Evolutionary conservation across 345 rosid genomes (phyloP).

Genomic region (Acer yangbiense): DNA sequence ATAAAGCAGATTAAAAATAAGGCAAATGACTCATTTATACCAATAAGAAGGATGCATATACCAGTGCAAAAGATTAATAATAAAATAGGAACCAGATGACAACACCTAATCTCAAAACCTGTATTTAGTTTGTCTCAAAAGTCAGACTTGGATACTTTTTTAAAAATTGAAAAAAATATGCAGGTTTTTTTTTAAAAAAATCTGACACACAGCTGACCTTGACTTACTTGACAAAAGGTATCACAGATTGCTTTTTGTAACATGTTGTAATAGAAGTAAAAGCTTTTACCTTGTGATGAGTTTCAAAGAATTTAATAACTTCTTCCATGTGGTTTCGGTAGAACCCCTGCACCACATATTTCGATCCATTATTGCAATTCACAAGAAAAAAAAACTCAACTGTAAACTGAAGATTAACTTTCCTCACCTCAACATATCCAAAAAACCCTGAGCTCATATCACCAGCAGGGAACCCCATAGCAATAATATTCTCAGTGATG

Average conservation of each 20-base stretch:
- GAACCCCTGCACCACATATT: slow-evolving; percentile 64
- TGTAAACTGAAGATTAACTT: slow-evolving; percentile 9
- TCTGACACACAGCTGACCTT: too few relatives aligned
- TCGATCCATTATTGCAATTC: not conserved
- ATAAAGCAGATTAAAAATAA: slow-evolving; percentile 13
- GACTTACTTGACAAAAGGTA: not conserved
- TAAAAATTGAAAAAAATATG: too few relatives aligned
- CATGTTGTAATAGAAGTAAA: not conserved
- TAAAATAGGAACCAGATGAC: not conserved
- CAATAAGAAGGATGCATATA: slow-evolving; percentile 8
- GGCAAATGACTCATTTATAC: not conserved
- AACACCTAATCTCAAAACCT: not conserved
- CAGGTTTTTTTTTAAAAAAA: too few relatives aligned
- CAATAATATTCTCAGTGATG: slow-evolving; percentile 83
- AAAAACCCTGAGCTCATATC: slow-evolving; percentile 92
- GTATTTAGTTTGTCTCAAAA: not conserved
- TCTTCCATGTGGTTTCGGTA: slow-evolving; percentile 96
- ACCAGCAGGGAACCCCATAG: slow-evolving; percentile 98
- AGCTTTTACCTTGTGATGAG: slow-evolving; percentile 70
- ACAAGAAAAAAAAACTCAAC: not conserved
- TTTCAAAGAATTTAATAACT: slow-evolving; percentile 87
- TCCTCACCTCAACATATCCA: slow-evolving; percentile 78
- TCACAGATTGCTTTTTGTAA: not conserved
- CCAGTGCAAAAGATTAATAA: not conserved
- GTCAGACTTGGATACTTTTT: not conserved